Conservation (phyloP, 768 basidiomycete species). For the Naganishia onofrii region DNA sequence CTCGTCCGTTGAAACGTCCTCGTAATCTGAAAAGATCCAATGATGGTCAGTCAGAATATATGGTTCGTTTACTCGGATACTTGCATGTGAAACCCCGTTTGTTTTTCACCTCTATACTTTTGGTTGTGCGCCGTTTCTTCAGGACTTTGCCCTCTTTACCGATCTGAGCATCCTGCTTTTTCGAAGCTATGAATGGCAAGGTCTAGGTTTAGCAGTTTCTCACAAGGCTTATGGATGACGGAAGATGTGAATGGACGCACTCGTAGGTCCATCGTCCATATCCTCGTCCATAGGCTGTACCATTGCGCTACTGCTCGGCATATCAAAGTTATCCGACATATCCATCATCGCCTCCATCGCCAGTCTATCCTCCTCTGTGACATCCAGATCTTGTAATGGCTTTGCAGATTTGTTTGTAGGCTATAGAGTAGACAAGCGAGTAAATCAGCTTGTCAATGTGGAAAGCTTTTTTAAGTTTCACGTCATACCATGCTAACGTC, state of each 20-base stretch:
- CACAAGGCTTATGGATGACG: no score
- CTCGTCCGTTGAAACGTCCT: constrained; percentile 29
- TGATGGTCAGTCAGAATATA: neutral
- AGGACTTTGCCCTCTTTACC: constrained; percentile 6
- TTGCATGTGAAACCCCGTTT: constrained; percentile 21
- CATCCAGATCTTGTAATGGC: constrained; percentile 19
- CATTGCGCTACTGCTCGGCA: constrained; percentile 29
- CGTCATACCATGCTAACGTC: constrained; percentile 12
- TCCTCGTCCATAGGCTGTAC: constrained; percentile 20
- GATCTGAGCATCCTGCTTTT: neutral
- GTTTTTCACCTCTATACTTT: constrained; percentile 12
- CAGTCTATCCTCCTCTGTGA: constrained; percentile 11
- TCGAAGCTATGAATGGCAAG: neutral
- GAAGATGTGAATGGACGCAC: neutral
- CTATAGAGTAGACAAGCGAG: neutral
- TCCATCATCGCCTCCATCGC: constrained; percentile 24
- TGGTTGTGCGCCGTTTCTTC: constrained; percentile 18
- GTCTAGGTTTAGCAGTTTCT: no score
- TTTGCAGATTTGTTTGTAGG: constrained; percentile 9
- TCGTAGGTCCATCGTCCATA: neutral
- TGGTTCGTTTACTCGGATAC: neutral
- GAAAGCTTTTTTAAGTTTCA: neutral
- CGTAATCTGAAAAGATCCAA: neutral
- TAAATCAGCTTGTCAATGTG: no score
- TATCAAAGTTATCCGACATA: constrained; percentile 25